Percentiles rank a stretch among this genome's conserved stretches.
Evolutionary conservation across 1,284 basidiomycete species (phyloP).

Genomic region (Tylopilus sp.): DNA sequence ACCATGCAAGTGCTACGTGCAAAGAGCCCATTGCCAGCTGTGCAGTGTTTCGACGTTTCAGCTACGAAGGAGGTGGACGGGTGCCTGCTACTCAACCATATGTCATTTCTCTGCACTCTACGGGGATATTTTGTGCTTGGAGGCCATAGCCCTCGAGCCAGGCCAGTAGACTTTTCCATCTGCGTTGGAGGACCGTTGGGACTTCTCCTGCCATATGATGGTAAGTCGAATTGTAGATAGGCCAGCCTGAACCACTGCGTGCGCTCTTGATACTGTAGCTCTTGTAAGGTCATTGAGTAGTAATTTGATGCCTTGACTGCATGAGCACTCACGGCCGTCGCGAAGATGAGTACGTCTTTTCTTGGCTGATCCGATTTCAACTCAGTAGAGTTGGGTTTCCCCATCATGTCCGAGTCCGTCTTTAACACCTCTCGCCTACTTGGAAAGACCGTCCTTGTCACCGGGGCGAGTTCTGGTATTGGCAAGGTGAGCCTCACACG

Average conservation of each 20-base stretch:
- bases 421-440: constrained; percentile 74
- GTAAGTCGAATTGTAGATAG: too few species aligned
- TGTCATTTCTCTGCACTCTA: constrained; percentile 41
- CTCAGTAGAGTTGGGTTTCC: too few species aligned
- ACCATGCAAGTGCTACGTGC: constrained; percentile 46
- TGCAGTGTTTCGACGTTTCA: constrained; percentile 28
- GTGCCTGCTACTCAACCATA: constrained; percentile 34
- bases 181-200: constrained; percentile 6
- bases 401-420: constrained; percentile 58
- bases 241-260: too few species aligned
- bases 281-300: too few species aligned
- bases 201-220: constrained; percentile 9
- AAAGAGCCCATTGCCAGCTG: constrained; percentile 69
- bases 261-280: too few species aligned
- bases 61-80: neutral
- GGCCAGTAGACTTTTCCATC: constrained; percentile 49
- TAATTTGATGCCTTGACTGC: too few species aligned
- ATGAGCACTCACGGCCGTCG: too few species aligned
- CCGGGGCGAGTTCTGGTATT: constrained; percentile 81
- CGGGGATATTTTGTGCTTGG: constrained; percentile 39
- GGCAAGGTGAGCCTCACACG: constrained; percentile 50
- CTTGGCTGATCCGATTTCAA: too few species aligned
- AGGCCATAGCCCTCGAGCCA: constrained; percentile 58
- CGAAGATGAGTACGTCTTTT: too few species aligned
- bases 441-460: constrained; percentile 83